Evolutionary conservation across 805 yeast species (phyloP), one percentile per base, ranked within the genome.

Genomic region (Ogataea zsoltii): DNA sequence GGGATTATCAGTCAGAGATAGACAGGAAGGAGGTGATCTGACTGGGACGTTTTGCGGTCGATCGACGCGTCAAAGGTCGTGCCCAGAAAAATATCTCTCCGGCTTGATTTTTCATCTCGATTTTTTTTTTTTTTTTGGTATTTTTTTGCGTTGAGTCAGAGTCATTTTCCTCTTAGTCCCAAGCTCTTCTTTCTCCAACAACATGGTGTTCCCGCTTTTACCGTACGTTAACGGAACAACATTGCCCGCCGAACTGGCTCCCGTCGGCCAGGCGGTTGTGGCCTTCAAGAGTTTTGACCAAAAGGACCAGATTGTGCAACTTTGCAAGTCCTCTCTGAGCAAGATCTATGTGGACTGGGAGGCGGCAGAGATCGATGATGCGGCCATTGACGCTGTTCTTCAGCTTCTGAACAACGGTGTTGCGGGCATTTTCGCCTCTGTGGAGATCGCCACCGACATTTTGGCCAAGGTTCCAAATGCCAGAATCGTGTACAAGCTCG

Each of bases 131-230:
- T 21, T 21, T 21, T 21, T 21, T 21, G 5, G 5, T 9, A 21
- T 21, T 9, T 6, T 21, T 21, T 21, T 9, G 5, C 7, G 9
- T 21, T 21, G 25, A 21, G 25, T 21, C 25, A 21, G 25, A 21
- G 7, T 21, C 9, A 5, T 21, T n/a, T 6, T 21, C 25, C 25
- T 9, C 25, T 6, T 21, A 21, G 7, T 21, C 25, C 9, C 25
- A 21, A 21, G 7, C 5, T 9, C 25, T 21, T 6, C 25, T 6
- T 9, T 21, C 25, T 30, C 4, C 7, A 14, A 45, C 35, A 46
- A 33, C 11, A 65, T 67, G 71, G 58, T 59, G 30, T 66, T 61
- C 43, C 72, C 72, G 17, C 33, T 67, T 19, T 49, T 68, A 18
- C 70, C 71, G 14, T 53, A 52, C 23, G 56, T 54, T 33, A 10